A percentile compares a stretch with the other conserved stretches of the same genome.
These are phyloP conservation scores for Serpula lacrymans DNA, from an alignment of 768 basidiomycete species.

Conservation along the genomic window DNA sequence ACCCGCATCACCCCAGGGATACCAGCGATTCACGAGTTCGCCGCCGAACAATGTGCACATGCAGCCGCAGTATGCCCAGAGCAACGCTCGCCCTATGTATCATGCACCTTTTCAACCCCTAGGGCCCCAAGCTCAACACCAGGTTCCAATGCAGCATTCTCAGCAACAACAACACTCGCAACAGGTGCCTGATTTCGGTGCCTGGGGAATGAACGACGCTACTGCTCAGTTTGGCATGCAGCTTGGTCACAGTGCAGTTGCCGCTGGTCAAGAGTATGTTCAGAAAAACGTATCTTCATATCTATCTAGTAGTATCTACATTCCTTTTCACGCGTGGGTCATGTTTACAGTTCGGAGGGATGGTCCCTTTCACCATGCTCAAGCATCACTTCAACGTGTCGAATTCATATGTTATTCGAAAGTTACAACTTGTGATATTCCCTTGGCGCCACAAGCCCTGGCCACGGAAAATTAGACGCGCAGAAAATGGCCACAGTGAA, in stretches of 20 bases:
- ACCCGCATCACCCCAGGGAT: constrained; percentile 69
- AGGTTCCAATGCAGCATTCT: constrained; percentile 47
- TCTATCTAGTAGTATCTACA: background rate
- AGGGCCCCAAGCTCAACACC: constrained; percentile 33
- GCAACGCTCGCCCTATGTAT: constrained; percentile 14
- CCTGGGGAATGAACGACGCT: constrained; percentile 87
- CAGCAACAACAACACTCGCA: constrained; percentile 36
- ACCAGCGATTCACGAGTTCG: constrained; percentile 69
- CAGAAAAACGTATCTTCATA: constrained; percentile 86
- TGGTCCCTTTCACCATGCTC: constrained; percentile 71
- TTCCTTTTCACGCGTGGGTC: constrained; percentile 5
- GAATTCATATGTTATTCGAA: constrained; percentile 91
- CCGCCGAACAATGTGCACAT: constrained; percentile 34
- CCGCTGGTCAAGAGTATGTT: constrained; percentile 93
- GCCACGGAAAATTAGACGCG: constrained; percentile 64
- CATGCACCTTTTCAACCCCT: constrained; percentile 32
- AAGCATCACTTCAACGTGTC: constrained; percentile 96
- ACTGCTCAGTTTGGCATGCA: constrained; percentile 97
- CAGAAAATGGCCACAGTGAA: constrained; percentile 63
- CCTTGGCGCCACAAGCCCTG: constrained; percentile 94
- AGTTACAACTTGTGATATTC: constrained; percentile 85
- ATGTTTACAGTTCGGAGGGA: constrained; percentile 63
- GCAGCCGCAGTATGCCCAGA: constrained; percentile 23
- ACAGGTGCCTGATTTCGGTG: constrained; percentile 46
- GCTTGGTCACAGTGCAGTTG: constrained; percentile 86